Conservation (phyloP, 2,329 filamentous ascomycete species). For the Shiraia bambusicola region DNA sequence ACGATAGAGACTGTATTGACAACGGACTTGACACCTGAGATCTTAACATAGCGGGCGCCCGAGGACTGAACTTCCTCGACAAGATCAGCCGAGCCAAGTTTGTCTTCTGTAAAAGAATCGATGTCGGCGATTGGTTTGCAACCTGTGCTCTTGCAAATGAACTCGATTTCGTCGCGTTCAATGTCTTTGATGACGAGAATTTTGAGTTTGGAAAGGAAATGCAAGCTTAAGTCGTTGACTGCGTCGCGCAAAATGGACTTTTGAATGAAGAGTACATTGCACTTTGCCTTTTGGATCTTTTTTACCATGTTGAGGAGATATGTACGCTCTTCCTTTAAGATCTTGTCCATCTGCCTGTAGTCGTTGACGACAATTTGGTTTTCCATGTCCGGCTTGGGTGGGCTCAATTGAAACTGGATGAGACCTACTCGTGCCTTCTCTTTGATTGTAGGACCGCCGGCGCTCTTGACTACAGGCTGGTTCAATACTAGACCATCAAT, state of each 20-base stretch:
- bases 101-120: slow-evolving; percentile 98
- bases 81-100: slow-evolving; percentile 89
- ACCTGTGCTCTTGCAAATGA: slow-evolving; percentile 97
- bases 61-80: slow-evolving; percentile 88
- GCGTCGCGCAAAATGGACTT: slow-evolving; percentile 98
- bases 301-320: slow-evolving; percentile 99
- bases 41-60: slow-evolving; percentile 90
- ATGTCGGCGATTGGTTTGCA: slow-evolving; percentile 99
- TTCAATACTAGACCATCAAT: slow-evolving; percentile 91
- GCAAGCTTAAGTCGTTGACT: slow-evolving; percentile 94
- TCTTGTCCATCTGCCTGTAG: slow-evolving; percentile 99
- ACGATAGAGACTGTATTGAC: slow-evolving; percentile 91
- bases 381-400: slow-evolving; percentile 99
- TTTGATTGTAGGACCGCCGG: slow-evolving; percentile 85
- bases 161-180: slow-evolving; percentile 97
- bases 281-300: slow-evolving; percentile 99
- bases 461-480: slow-evolving; percentile 90
- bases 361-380: slow-evolving; percentile 99
- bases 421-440: slow-evolving; percentile 97
- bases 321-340: slow-evolving; percentile 96
- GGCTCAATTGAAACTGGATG: slow-evolving; percentile 98
- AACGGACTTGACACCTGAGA: slow-evolving; percentile 83
- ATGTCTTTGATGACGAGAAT: slow-evolving; percentile 97
- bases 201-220: slow-evolving; percentile 96
- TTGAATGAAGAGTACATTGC: slow-evolving; percentile 96